A percentile compares a stretch with the other conserved stretches of the same genome.
Conservation (phyloP, 2,329 filamentous ascomycete genomes). For the Passalora sequoiae region DNA sequence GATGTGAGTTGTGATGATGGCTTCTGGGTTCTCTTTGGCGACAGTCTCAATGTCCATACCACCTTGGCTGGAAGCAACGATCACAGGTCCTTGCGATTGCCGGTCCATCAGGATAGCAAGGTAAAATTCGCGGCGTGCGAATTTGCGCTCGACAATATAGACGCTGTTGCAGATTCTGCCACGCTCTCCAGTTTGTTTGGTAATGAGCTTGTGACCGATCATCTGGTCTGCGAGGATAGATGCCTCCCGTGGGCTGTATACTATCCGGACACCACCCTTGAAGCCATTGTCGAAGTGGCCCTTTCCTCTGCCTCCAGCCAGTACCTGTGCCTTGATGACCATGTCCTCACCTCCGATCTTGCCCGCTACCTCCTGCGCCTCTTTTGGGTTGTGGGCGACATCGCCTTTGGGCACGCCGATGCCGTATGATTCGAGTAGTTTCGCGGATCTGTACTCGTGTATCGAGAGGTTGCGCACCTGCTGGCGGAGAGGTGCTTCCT, state of each 20-base stretch:
- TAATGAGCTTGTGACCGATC: constrained; percentile 99
- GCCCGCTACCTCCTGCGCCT: constrained; percentile 89
- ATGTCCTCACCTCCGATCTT: constrained; percentile 87
- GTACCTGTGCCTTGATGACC: constrained; percentile 99
- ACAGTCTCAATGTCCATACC: constrained; percentile 99
- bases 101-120: constrained; percentile 98
- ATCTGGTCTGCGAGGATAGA: constrained; percentile 98
- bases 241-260: constrained; percentile 93
- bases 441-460: constrained; percentile 95
- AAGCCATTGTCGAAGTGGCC: constrained; percentile 96
- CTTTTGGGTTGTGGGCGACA: constrained; percentile 74
- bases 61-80: constrained; percentile 95
- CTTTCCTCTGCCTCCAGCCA: constrained; percentile 96
- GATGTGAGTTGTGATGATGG: constrained; percentile 89
- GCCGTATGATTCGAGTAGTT: constrained; percentile 86
- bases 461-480: constrained; percentile 89
- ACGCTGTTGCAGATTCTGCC: constrained; percentile 95
- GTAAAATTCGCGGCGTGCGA: constrained; percentile 98
- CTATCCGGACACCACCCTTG: constrained; percentile 96
- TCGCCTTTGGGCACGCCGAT: constrained; percentile 86
- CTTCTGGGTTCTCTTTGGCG: constrained; percentile 94
- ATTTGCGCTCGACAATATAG: constrained; percentile 99
- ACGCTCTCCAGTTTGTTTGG: constrained; percentile 93
- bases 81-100: constrained; percentile 81
- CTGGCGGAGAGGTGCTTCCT: constrained; percentile 59